These are phyloP conservation scores for Xylaria sp. DNA, from an alignment of 2,329 filamentous ascomycete species.

Conservation along the genomic window DNA sequence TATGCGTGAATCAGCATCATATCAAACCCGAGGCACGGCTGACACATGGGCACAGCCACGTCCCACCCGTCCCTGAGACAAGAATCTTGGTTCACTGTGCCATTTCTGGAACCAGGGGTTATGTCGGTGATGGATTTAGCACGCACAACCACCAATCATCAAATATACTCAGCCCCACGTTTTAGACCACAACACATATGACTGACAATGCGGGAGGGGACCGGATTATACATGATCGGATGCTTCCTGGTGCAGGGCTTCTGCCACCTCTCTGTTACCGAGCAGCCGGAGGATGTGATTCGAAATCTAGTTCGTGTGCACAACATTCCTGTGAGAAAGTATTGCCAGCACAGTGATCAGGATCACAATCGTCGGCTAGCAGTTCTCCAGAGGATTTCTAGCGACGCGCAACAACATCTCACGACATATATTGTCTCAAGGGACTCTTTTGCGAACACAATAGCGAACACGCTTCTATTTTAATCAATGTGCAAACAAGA, in stretches of 20 bases:
- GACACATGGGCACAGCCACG: slow-evolving; percentile 16
- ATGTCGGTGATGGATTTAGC: neutral
- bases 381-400: neutral
- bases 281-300: slow-evolving; percentile 1
- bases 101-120: slow-evolving; percentile 6
- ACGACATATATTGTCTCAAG: neutral
- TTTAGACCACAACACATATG: neutral
- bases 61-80: slow-evolving; percentile 1
- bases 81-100: neutral
- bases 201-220: neutral
- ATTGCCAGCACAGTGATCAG: neutral
- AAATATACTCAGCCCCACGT: slow-evolving; percentile 22
- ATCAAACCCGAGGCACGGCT: slow-evolving; percentile 6
- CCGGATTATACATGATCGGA: neutral
- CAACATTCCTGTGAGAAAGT: neutral
- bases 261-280: neutral
- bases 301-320: neutral
- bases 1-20: neutral
- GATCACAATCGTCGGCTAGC: neutral
- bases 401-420: neutral
- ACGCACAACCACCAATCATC: slow-evolving; percentile 27
- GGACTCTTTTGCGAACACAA: neutral
- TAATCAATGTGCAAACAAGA: neutral
- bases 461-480: neutral
- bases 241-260: neutral